Evolutionary conservation across 2,329 filamentous ascomycete genomes (phyloP).

Genomic region (Aspergillus cejpii): DNA sequence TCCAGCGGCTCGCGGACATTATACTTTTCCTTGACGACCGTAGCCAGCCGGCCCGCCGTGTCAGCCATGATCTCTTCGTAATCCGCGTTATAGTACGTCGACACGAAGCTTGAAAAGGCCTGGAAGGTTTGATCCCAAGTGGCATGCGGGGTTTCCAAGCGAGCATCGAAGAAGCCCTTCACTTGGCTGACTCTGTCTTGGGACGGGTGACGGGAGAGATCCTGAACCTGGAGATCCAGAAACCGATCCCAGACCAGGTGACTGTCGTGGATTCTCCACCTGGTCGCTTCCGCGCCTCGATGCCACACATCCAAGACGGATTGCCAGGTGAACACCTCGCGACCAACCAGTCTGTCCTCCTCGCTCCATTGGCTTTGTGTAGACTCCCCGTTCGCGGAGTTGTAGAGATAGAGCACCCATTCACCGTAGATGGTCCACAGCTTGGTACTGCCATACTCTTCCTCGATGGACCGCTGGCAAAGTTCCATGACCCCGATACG

Average conservation of each 20-base stretch:
- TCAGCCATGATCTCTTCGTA: constrained; percentile 56
- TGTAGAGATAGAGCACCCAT: constrained; percentile 53
- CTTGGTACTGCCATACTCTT: constrained; percentile 55
- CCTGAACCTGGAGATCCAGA: constrained; percentile 49
- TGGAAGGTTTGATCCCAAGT: constrained; percentile 56
- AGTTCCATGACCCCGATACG: constrained; percentile 54
- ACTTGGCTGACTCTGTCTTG: constrained; percentile 46
- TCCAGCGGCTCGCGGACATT: constrained; percentile 50
- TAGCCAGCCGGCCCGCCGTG: constrained; percentile 40
- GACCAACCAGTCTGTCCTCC: constrained; percentile 52
- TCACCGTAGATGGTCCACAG: constrained; percentile 59
- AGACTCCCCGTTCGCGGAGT: constrained; percentile 43
- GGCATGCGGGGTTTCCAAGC: constrained; percentile 53
- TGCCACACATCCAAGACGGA: constrained; percentile 52
- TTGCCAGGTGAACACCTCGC: constrained; percentile 54
- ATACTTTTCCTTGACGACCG: constrained; percentile 46
- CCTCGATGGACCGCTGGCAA: constrained; percentile 53
- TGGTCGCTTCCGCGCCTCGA: constrained; percentile 51
- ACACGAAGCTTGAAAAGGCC: constrained; percentile 54
- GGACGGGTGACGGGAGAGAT: constrained; percentile 44
- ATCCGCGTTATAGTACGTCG: constrained; percentile 47
- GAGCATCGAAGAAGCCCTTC: constrained; percentile 47
- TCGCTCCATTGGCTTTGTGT: constrained; percentile 43
- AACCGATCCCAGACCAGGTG: constrained; percentile 57
- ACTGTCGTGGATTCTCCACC: constrained; percentile 56